A percentile compares a stretch with the other conserved stretches of the same genome.
These are phyloP conservation scores for Chaetomium sp. DNA, from an alignment of 2,329 filamentous ascomycete genomes.

Conservation along the genomic window DNA sequence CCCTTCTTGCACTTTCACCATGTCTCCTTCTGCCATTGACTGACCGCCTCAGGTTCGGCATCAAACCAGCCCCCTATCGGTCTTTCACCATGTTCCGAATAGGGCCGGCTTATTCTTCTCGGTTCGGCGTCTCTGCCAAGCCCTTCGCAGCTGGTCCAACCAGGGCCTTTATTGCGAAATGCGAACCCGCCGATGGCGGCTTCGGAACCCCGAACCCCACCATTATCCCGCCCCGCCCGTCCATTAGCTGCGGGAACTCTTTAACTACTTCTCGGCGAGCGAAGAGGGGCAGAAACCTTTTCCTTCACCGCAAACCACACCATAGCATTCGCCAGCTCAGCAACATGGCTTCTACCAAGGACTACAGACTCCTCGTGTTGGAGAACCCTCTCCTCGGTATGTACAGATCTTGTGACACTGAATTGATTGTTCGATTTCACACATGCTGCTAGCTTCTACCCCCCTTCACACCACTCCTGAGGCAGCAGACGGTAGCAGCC, in stretches of 20 bases:
- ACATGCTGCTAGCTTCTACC: background rate
- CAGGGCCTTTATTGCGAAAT: background rate
- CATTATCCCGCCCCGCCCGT: slow-evolving; percentile 15
- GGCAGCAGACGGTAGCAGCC: background rate
- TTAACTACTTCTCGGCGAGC: slow-evolving; percentile 1
- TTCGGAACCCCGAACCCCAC: slow-evolving; percentile 11
- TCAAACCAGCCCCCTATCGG: background rate
- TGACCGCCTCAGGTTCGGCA: background rate
- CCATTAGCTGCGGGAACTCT: slow-evolving; percentile 1
- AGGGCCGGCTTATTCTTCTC: slow-evolving; percentile 7
- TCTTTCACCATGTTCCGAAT: slow-evolving; percentile 11
- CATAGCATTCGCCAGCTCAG: slow-evolving; percentile 15
- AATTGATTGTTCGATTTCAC: slow-evolving; percentile 1
- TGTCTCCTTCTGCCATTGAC: background rate
- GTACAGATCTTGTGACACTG: slow-evolving; percentile 19
- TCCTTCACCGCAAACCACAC: slow-evolving; percentile 10
- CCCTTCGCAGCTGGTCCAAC: slow-evolving; percentile 5
- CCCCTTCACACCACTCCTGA: background rate
- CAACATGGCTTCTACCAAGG: slow-evolving; percentile 67
- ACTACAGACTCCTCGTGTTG: slow-evolving; percentile 84
- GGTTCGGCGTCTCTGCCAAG: slow-evolving; percentile 14
- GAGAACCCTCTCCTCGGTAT: slow-evolving; percentile 95
- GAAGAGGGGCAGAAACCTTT: slow-evolving; percentile 16
- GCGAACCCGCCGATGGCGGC: slow-evolving; percentile 14
- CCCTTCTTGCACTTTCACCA: too few species aligned